phyloP scores from a whole-genome alignment of 2,329 filamentous ascomycete genomes.

The Chrysoporthe austroafricana region DNA sequence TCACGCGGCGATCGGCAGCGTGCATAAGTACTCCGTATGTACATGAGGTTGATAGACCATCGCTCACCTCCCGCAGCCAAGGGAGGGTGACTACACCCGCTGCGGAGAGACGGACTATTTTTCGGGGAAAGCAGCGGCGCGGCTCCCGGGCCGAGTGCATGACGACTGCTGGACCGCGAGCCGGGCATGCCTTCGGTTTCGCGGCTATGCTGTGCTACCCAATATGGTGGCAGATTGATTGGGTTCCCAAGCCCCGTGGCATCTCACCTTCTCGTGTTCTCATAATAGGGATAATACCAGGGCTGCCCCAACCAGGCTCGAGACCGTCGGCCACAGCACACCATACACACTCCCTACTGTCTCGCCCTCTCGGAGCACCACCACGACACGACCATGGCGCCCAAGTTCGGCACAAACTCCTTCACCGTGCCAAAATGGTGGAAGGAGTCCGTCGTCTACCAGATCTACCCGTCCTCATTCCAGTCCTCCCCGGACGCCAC shows the following conservation, averaged over 20 bases:
- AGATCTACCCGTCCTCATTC: slow-evolving; percentile 66
- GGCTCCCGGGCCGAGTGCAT: slow-evolving; percentile 23
- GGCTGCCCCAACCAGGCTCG: neutral
- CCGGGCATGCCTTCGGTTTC: neutral
- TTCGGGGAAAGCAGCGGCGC: slow-evolving; percentile 25
- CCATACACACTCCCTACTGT: neutral
- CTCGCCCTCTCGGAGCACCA: neutral
- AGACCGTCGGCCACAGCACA: neutral
- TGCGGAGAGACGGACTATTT: slow-evolving; percentile 23
- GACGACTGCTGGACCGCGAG: slow-evolving; percentile 14
- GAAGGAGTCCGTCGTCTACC: slow-evolving; percentile 64
- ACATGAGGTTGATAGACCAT: too few species aligned
- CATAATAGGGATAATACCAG: neutral
- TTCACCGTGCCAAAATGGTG: slow-evolving; percentile 50
- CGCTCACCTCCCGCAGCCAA: neutral
- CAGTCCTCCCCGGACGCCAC: slow-evolving; percentile 58
- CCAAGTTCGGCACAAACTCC: slow-evolving; percentile 16
- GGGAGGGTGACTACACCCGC: slow-evolving; percentile 22
- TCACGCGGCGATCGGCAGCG: slow-evolving; percentile 20
- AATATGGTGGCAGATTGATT: neutral
- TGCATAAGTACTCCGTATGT: neutral
- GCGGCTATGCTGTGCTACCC: neutral
- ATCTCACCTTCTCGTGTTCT: neutral
- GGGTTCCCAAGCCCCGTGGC: neutral
- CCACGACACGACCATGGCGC: slow-evolving; percentile 7